Conservation (phyloP, 805 yeast species). For the Sporopachydermia lactativora region DNA sequence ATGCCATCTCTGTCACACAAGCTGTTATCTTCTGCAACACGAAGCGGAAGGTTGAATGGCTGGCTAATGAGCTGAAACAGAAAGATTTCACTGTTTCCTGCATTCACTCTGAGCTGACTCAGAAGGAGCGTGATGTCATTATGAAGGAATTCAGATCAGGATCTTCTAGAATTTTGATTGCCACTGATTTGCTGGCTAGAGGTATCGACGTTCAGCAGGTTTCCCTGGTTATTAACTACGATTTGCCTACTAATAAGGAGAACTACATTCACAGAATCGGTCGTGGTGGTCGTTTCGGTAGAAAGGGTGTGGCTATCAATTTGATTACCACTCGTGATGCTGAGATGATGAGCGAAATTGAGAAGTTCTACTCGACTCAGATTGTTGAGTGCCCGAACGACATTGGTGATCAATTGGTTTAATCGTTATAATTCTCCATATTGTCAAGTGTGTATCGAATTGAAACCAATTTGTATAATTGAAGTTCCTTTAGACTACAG, state of each 20-base stretch:
- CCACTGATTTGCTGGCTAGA: constrained; percentile 94
- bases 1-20: constrained; percentile 89
- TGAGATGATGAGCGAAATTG: constrained; percentile 68
- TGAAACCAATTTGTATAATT: no score
- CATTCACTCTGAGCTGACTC: constrained; percentile 95
- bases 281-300: constrained; percentile 96
- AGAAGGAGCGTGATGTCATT: constrained; percentile 82
- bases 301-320: constrained; percentile 96
- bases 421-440: constrained; percentile 8
- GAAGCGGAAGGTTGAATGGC: constrained; percentile 83
- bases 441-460: constrained; percentile 6
- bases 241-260: constrained; percentile 79
- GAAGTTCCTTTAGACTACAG: no score
- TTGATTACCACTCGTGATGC: constrained; percentile 75
- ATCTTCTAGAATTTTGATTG: constrained; percentile 78
- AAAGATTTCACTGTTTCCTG: constrained; percentile 84
- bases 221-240: constrained; percentile 88
- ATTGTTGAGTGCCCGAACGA: constrained; percentile 88
- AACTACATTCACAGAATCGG: constrained; percentile 97
- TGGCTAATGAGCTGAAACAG: constrained; percentile 57
- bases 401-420: constrained; percentile 35
- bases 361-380: constrained; percentile 77
- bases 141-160: constrained; percentile 96
- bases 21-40: constrained; percentile 98
- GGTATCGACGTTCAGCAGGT: constrained; percentile 98